Percentiles rank a stretch among this genome's conserved stretches.
Evolutionary conservation across 345 rosid species (phyloP).

Genomic region (Euclidium syriacum): DNA sequence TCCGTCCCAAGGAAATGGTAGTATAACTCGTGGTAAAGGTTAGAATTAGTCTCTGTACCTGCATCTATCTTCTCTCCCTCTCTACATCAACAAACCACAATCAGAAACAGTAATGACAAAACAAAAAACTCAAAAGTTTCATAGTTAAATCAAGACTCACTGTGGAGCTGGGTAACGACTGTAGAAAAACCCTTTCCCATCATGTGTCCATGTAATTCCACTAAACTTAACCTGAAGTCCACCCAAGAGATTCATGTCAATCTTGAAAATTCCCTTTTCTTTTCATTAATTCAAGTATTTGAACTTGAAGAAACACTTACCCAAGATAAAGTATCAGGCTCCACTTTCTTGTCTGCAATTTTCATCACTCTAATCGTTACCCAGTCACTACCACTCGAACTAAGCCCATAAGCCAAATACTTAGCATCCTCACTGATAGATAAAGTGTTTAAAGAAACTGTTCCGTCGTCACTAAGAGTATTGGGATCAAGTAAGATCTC

Average conservation of each 20-base stretch:
- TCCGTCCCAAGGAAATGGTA: conserved; percentile 76
- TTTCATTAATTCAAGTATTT: background rate
- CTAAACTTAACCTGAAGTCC: conserved; percentile 69
- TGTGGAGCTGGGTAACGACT: conserved; percentile 79
- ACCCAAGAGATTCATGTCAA: background rate
- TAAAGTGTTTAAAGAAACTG: conserved; percentile 51
- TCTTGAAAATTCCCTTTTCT: background rate
- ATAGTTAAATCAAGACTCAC: conserved; percentile 37
- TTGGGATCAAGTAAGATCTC: conserved; percentile 88
- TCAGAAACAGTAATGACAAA: background rate
- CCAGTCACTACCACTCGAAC: conserved; percentile 97
- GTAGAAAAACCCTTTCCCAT: conserved; percentile 82
- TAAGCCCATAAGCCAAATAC: conserved; percentile 71
- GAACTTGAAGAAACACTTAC: conserved; percentile 35
- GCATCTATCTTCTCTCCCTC: conserved; percentile 80
- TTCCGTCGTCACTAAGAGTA: conserved; percentile 79
- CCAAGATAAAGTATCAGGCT: conserved; percentile 75
- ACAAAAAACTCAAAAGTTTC: background rate
- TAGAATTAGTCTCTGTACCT: conserved; percentile 85
- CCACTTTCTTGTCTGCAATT: conserved; percentile 53
- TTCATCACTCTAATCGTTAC: conserved; percentile 70
- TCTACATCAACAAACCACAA: conserved; percentile 36
- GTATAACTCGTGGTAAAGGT: conserved; percentile 70
- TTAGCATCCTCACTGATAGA: conserved; percentile 70
- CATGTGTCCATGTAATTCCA: conserved; percentile 84